Evolutionary conservation across 495 filamentous ascomycete species (phyloP).

Genomic region (Annulohypoxylon moriforme): DNA sequence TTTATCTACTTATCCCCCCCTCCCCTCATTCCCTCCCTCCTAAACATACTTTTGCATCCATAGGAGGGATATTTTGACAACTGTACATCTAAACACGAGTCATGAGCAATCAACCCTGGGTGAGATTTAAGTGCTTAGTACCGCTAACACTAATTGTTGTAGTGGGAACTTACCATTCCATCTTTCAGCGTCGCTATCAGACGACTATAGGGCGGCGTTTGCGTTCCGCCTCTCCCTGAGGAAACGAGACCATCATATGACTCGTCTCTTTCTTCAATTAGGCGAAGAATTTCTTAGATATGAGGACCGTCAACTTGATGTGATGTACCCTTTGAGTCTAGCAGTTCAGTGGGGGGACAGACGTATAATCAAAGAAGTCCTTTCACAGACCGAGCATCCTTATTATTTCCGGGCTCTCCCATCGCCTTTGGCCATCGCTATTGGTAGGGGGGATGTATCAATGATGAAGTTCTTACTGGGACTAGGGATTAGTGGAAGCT

Average conservation of each 20-base stretch:
- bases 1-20: too few species aligned
- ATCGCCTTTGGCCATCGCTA: neutral
- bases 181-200: neutral
- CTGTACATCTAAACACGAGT: neutral
- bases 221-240: neutral
- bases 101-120: neutral
- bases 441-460: neutral
- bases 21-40: too few species aligned
- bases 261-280: neutral
- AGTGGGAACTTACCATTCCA: neutral
- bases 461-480: neutral
- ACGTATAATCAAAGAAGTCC: neutral
- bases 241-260: neutral
- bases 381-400: neutral
- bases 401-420: too few species aligned
- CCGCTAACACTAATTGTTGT: neutral
- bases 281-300: neutral
- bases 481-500: neutral
- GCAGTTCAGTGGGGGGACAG: neutral
- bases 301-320: too few species aligned
- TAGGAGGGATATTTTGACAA: neutral
- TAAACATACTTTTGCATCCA: too few species aligned
- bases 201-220: neutral
- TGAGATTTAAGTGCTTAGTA: neutral
- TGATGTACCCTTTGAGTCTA: neutral